Evolutionary conservation across 352 stramenopile genomes (phyloP), one percentile per base, ranked within the genome.

Genomic region (Phytophthora pluvialis): DNA sequence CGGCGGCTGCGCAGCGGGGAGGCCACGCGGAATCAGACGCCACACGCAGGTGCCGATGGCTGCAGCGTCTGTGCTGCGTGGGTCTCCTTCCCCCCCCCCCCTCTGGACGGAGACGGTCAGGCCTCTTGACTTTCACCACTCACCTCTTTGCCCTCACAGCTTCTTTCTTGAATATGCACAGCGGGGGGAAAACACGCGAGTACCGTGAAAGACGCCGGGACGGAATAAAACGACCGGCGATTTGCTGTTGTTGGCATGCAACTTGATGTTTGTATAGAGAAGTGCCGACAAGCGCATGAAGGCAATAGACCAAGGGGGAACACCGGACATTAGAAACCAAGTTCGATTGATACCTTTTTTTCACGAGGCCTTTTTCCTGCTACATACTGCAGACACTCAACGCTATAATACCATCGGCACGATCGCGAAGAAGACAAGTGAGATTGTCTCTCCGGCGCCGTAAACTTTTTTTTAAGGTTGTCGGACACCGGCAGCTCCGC

Each of bases 101-200:
- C 4, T 8, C 4, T 4, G 21, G n/a, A 38, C 2, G 12, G 38
- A 7, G 44, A 25, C 38, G 32, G 33, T n/a, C 33, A 25, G n/a
- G 5, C 15, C 21, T 48, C 16, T 38, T n/a, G 29, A 42, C 45
- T 45, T 33, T 1, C 21, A 21, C 21, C 13, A 73, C 68, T 73
- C 64, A 73, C 64, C 68, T 73, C 31, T 44, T 53, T 51, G 35
- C 40, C 50, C 54, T 60, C 56, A 25, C 21, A 51, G 54, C 39
- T 70, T 59, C 48, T 73, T 75, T 72, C 56, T 64, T 63, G 56
- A 73, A 73, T 71, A 72, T 73, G 70, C 65, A 65, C 70, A 77
- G 64, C 50, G 52, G 60, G 66, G 66, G 66, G 53, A 59, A 70
- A 35, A 71, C 63, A 44, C 33, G 15, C 40, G 56, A 74, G 45